Base-by-base conservation (phyloP, 306 rosid genomes). In the Carpinus fangiana region DNA sequence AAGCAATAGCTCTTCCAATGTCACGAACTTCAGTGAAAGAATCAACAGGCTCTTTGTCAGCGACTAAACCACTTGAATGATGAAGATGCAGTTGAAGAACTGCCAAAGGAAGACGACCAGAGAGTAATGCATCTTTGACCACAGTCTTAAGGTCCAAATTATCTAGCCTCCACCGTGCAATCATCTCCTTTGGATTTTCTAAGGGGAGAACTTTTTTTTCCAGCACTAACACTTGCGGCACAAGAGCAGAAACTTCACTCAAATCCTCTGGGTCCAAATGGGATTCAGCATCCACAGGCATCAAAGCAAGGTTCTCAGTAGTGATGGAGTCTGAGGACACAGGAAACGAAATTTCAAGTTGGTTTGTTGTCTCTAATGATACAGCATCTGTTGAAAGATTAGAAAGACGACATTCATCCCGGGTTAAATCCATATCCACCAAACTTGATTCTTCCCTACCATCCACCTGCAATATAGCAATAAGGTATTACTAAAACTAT, bases 61-160 rank as follows among this genome's bases (percentile, higher is more conserved):
- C 74, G 70, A 84, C 76, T 23, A 87, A 88, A 76, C 86, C 93
- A 78, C 87, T 88, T 73, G 80, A 85, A 71, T 76, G 93, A 88
- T 90, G 87, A 83, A 94, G 93, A 89, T 94, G 98, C 74, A 94
- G 83, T 81, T 94, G 96, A 85, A 94, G 97, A 82, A 94, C 98
- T 31, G 98, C 98, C 72, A 94, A 85, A 78, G 98, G 98, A 54
- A 92, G 97, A 87, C 98, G 96, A 65, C 97, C 97, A 76, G 98
- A 89, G 70, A 92, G 93, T 76, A 94, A 73, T 72, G 98, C 98
- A 85, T 94, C 98, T 85, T 83, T 88, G 80, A 94, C 98, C 72
- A 94, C 97, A 73, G 89, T 88, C 83, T 90, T 92, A 72, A 89
- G 91, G 79, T 93, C 93, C 76, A 92, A 78, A 81, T 94, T 94